A percentile compares a stretch with the other conserved stretches of the same genome.
Conservation (phyloP, 2,329 filamentous ascomycete genomes). For the Alternaria rosae region DNA sequence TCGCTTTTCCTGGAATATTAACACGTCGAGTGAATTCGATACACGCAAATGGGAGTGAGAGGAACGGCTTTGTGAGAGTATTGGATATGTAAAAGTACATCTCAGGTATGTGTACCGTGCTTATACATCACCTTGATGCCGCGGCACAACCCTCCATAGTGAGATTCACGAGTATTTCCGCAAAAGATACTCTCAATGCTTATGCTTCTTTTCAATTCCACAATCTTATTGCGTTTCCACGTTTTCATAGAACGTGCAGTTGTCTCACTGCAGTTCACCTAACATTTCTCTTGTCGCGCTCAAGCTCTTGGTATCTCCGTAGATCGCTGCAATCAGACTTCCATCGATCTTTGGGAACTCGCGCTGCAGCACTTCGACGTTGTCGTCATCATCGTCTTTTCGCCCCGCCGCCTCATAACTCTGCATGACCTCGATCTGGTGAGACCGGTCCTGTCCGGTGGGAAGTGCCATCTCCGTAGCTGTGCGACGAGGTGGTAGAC, state of each 20-base stretch:
- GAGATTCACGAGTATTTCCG: not conserved
- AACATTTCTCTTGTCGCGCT: constrained; percentile 56
- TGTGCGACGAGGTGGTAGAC: constrained; percentile 38
- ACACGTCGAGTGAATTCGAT: not conserved
- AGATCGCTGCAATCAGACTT: constrained; percentile 56
- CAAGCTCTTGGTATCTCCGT: constrained; percentile 52
- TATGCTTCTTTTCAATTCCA: not conserved
- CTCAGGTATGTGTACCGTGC: not conserved
- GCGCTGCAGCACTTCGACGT: constrained; percentile 52
- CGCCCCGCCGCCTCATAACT: constrained; percentile 44
- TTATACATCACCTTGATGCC: not conserved
- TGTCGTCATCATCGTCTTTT: constrained; percentile 51
- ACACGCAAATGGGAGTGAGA: not conserved
- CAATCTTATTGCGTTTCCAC: not conserved
- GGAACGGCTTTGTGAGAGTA: not conserved
- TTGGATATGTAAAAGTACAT: not conserved
- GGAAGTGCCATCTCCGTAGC: constrained; percentile 51
- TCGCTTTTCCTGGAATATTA: not conserved
- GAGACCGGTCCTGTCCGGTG: constrained; percentile 50
- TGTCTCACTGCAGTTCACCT: constrained; percentile 43
- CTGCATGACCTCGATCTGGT: constrained; percentile 55
- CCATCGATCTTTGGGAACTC: constrained; percentile 57
- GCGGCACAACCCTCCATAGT: not conserved
- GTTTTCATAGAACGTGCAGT: too few relatives aligned
- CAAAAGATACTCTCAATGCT: not conserved